Percentiles rank a stretch among this genome's conserved stretches.
phyloP scores from a whole-genome alignment of 257 asterid species.

The Oldenlandia corymbosa region DNA sequence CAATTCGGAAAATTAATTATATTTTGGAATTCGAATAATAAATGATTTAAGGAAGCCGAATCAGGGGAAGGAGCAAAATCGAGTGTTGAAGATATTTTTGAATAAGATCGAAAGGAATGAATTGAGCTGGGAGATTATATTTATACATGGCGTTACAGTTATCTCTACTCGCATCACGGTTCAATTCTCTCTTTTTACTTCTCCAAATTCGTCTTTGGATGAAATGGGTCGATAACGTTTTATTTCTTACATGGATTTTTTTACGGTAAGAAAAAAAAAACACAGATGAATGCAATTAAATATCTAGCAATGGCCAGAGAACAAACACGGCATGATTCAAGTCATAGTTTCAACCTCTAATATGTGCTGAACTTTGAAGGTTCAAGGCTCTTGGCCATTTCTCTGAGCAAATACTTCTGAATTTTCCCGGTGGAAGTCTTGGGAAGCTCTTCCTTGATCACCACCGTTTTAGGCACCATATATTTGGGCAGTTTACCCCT shows the following conservation, averaged over 20 bases:
- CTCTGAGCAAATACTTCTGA: constrained; percentile 49
- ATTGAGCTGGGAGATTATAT: constrained; percentile 80
- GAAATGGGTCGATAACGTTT: no score
- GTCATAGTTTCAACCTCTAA: no score
- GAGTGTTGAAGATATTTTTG: constrained; percentile 51
- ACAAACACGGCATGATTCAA: no score
- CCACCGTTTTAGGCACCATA: constrained; percentile 30
- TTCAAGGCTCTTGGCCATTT: constrained; percentile 23
- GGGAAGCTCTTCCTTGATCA: constrained; percentile 22
- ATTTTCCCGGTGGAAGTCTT: constrained; percentile 39
- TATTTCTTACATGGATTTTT: no score
- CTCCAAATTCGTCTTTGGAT: neutral
- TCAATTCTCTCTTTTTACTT: neutral
- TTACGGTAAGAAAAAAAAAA: no score
- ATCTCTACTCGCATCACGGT: constrained; percentile 88
- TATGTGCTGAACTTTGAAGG: no score
- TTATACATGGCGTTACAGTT: constrained; percentile 76
- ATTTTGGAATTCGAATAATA: no score
- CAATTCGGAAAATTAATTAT: no score
- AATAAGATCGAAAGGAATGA: no score
- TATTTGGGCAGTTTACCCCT: constrained; percentile 15
- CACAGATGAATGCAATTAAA: no score
- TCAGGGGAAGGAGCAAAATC: constrained; percentile 6
- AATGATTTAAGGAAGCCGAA: no score
- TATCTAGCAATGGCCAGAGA: no score